Evolutionary conservation across 805 yeast genomes (phyloP).

Genomic region (Saccharomycopsis schoenii): DNA sequence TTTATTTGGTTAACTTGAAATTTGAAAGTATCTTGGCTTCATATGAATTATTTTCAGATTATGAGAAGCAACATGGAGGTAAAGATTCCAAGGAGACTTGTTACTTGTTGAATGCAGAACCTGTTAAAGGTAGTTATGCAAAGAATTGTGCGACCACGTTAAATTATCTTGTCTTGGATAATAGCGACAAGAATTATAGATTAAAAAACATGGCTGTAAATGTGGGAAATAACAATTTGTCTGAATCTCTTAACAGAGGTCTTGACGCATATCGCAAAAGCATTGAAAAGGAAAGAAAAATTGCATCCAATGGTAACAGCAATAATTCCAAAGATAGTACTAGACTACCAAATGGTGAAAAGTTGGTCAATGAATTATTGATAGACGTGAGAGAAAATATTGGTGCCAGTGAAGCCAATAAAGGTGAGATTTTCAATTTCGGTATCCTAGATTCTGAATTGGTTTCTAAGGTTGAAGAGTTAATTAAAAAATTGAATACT

Average conservation of each 20-base stretch:
- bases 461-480: conserved; percentile 2
- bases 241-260: conserved; percentile 16
- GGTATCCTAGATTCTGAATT: conserved; percentile 4
- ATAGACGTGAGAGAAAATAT: neutral
- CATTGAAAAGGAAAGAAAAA: neutral
- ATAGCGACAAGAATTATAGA: conserved; percentile 12
- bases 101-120: conserved; percentile 3
- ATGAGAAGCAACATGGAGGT: neutral
- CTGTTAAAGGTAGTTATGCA: neutral
- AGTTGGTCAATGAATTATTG: neutral
- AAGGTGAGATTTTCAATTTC: neutral
- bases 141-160: conserved; percentile 2
- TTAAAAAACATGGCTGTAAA: conserved; percentile 14
- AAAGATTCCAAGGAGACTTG: neutral
- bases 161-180: conserved; percentile 11
- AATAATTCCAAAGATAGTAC: neutral
- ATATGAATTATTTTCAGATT: conserved; percentile 2
- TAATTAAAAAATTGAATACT: neutral
- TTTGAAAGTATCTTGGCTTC: conserved; percentile 11
- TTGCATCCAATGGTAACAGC: neutral
- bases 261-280: conserved; percentile 7
- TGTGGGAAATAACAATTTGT: conserved; percentile 16
- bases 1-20: conserved; percentile 13
- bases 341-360: neutral
- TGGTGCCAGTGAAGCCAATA: neutral